Percentiles rank a stretch among this genome's conserved stretches.
Conservation (phyloP, 768 basidiomycete species). For the Dioszegia crocea region DNA sequence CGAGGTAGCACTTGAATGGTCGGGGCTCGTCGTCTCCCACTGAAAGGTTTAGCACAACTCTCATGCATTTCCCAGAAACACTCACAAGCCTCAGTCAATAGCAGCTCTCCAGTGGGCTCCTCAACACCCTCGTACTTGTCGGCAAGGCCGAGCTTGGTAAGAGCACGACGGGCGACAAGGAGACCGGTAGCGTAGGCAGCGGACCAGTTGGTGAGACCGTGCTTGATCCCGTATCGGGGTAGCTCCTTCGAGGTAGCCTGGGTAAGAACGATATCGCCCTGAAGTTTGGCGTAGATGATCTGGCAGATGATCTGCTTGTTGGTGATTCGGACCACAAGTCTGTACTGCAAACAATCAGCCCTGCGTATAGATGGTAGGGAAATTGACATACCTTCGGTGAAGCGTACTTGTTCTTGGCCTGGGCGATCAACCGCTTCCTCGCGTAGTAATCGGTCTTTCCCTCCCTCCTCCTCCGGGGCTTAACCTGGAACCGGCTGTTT, state of each 20-base stretch:
- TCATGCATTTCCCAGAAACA: neutral
- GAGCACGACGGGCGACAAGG: slow-evolving; percentile 86
- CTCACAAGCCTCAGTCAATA: slow-evolving; percentile 65
- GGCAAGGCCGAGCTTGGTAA: slow-evolving; percentile 89
- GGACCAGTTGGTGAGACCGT: slow-evolving; percentile 98
- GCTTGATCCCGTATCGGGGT: slow-evolving; percentile 91
- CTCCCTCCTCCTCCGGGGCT: slow-evolving; percentile 94
- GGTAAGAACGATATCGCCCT: slow-evolving; percentile 90
- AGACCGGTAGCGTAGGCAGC: slow-evolving; percentile 98
- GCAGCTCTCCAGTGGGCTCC: slow-evolving; percentile 83
- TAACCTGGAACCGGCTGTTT: slow-evolving; percentile 75
- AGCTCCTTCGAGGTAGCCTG: slow-evolving; percentile 87
- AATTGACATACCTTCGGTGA: slow-evolving; percentile 65
- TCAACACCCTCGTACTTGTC: slow-evolving; percentile 95
- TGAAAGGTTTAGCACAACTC: neutral
- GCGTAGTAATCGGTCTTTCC: slow-evolving; percentile 99
- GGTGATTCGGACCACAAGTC: slow-evolving; percentile 94
- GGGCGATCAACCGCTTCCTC: slow-evolving; percentile 90
- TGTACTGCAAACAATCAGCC: slow-evolving; percentile 35
- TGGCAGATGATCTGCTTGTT: slow-evolving; percentile 88
- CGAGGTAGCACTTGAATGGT: slow-evolving; percentile 99
- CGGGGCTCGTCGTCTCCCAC: slow-evolving; percentile 89
- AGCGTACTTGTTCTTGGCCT: slow-evolving; percentile 99
- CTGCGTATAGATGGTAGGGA: neutral
- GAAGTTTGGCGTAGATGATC: slow-evolving; percentile 92